Percentiles rank a stretch among this genome's conserved stretches.
Evolutionary conservation across 306 rosid genomes (phyloP).

Genomic region (Glycine latifolia): DNA sequence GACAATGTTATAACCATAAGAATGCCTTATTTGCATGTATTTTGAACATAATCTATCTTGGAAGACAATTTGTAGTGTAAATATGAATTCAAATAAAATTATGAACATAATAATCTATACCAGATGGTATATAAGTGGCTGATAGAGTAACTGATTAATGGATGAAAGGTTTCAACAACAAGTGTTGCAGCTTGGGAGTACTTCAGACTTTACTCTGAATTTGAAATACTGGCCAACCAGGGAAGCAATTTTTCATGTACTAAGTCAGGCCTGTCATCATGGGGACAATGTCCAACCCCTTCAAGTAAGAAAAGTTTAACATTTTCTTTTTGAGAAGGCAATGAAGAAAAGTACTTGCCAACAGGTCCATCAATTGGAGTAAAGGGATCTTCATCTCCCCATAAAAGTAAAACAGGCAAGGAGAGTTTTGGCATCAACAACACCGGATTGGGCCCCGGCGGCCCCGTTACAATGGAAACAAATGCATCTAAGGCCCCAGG

Average conservation of each 20-base stretch:
- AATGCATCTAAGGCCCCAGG: constrained; percentile 89
- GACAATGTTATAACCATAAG: not conserved
- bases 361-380: constrained; percentile 98
- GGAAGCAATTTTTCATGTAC: constrained; percentile 86
- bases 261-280: constrained; percentile 83
- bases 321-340: constrained; percentile 63
- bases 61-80: constrained; percentile 22
- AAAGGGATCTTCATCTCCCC: constrained; percentile 93
- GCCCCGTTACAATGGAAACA: constrained; percentile 84
- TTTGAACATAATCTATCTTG: constrained; percentile 4
- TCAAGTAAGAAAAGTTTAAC: constrained; percentile 67
- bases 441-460: constrained; percentile 90
- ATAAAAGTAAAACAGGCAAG: constrained; percentile 75
- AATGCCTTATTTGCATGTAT: not conserved
- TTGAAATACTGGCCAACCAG: constrained; percentile 76
- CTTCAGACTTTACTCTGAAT: constrained; percentile 41
- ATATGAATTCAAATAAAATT: constrained; percentile 16
- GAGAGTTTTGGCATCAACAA: constrained; percentile 74
- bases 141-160: no score
- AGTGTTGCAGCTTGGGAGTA: not conserved
- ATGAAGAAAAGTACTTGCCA: constrained; percentile 74
- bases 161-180: not conserved
- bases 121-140: not conserved
- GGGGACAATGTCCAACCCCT: constrained; percentile 98
- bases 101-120: constrained; percentile 8